phyloP scores from a whole-genome alignment of 768 basidiomycete genomes.

The Russula dissimulans region DNA sequence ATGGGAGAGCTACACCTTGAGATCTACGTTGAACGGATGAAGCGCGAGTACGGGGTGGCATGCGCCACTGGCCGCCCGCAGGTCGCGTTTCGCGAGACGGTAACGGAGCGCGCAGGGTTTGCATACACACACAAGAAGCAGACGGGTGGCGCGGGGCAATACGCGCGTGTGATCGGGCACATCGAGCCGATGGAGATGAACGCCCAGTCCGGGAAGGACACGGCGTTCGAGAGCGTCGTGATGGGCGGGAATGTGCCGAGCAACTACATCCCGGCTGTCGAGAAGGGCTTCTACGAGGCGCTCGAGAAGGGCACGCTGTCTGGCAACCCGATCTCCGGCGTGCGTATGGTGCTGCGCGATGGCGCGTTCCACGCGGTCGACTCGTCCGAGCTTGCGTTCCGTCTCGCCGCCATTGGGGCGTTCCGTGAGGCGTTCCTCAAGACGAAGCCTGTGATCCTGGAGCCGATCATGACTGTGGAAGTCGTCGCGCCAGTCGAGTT shows the following conservation, averaged over 20 bases:
- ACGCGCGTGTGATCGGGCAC: conserved; percentile 82
- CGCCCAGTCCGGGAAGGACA: conserved; percentile 70
- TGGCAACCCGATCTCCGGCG: conserved; percentile 81
- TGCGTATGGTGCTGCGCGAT: conserved; percentile 81
- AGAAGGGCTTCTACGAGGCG: conserved; percentile 64
- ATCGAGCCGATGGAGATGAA: conserved; percentile 82
- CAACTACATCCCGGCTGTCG: conserved; percentile 96
- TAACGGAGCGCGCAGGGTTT: conserved; percentile 75
- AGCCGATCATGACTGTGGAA: conserved; percentile 99
- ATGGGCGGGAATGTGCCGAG: conserved; percentile 89
- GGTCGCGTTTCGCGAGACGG: conserved; percentile 94
- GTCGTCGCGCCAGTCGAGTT: conserved; percentile 30
- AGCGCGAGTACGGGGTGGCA: conserved; percentile 90
- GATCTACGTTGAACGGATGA: conserved; percentile 99
- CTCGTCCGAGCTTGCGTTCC: conserved; percentile 94
- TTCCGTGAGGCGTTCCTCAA: conserved; percentile 84
- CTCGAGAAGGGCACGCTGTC: conserved; percentile 83
- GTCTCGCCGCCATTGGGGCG: conserved; percentile 82
- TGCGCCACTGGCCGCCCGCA: conserved; percentile 92
- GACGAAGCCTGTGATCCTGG: conserved; percentile 41
- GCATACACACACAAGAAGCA: conserved; percentile 97
- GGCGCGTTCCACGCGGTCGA: conserved; percentile 91
- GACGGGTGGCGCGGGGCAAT: conserved; percentile 95
- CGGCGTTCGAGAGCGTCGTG: conserved; percentile 76
- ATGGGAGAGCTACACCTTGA: conserved; percentile 99